Evolutionary conservation across 176 grass and related monocot genomes (phyloP).

Genomic region (Leersia perrieri): DNA sequence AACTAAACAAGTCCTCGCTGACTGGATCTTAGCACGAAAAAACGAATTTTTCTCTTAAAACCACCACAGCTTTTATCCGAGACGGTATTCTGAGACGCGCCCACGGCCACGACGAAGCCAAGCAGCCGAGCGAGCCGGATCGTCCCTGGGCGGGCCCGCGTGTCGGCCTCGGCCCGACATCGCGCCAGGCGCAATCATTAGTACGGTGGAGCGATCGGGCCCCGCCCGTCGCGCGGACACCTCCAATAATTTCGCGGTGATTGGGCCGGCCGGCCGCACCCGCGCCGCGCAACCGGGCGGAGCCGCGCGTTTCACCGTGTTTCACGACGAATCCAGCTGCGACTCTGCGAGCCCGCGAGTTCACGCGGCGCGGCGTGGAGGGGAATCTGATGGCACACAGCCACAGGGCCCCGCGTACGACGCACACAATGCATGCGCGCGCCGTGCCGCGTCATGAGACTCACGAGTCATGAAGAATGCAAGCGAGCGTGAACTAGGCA

Average conservation of each 20-base stretch:
- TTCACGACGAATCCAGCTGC: background rate
- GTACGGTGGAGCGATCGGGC: slow-evolving; percentile 44
- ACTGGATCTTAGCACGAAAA: background rate
- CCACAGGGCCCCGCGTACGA: no score
- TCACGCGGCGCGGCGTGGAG: background rate
- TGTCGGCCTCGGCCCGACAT: slow-evolving; percentile 51
- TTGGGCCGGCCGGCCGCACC: slow-evolving; percentile 6
- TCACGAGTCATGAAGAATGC: no score
- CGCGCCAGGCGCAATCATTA: slow-evolving; percentile 64
- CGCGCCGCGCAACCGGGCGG: background rate
- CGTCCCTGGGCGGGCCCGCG: slow-evolving; percentile 7
- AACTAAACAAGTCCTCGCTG: no score
- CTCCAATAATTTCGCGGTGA: slow-evolving; percentile 60
- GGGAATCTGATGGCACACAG: background rate
- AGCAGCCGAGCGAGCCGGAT: background rate
- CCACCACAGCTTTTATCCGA: no score
- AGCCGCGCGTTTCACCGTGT: background rate
- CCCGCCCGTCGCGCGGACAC: background rate
- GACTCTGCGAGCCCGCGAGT: no score
- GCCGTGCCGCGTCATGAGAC: background rate
- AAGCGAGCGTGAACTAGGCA: background rate
- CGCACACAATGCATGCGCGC: background rate
- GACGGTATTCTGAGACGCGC: no score
- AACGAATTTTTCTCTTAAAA: no score
- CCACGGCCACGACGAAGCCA: background rate